Percentiles rank a stretch among this genome's conserved stretches.
These are phyloP conservation scores for Recurvomyces mirabilis DNA, from an alignment of 495 filamentous ascomycete genomes.

Conservation along the genomic window DNA sequence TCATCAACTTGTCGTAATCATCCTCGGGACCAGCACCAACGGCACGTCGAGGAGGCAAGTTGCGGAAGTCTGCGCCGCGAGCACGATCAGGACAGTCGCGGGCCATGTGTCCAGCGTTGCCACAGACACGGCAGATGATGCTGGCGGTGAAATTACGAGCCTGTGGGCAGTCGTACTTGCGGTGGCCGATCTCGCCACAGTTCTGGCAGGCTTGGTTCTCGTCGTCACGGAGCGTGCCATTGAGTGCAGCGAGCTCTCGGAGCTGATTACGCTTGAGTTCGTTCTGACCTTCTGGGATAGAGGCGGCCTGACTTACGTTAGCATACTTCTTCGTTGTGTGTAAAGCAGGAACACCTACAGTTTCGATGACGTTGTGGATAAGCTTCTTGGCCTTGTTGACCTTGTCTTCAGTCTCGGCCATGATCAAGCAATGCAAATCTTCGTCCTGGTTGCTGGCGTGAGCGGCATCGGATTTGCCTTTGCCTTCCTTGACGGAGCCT, in stretches of 20 bases:
- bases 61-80: constrained; percentile 83
- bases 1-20: constrained; percentile 97
- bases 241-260: constrained; percentile 89
- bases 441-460: constrained; percentile 99
- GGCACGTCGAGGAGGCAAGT: constrained; percentile 53
- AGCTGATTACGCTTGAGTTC: constrained; percentile 97
- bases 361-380: constrained; percentile 96
- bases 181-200: constrained; percentile 97
- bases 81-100: constrained; percentile 89
- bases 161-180: constrained; percentile 97
- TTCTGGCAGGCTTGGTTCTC: constrained; percentile 99
- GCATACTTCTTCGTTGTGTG: neutral
- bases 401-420: constrained; percentile 98
- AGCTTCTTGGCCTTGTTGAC: constrained; percentile 95
- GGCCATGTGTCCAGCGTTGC: constrained; percentile 87
- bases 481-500: constrained; percentile 98
- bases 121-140: constrained; percentile 98
- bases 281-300: constrained; percentile 95
- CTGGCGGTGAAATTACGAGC: constrained; percentile 96
- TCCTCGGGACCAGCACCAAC: constrained; percentile 70
- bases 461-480: constrained; percentile 94
- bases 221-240: constrained; percentile 95
- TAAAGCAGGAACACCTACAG: constrained; percentile 49
- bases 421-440: constrained; percentile 96
- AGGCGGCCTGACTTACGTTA: constrained; percentile 63